phyloP scores from a whole-genome alignment of 1,139 yeast species.

The Sugiyamaella xylanicola region DNA sequence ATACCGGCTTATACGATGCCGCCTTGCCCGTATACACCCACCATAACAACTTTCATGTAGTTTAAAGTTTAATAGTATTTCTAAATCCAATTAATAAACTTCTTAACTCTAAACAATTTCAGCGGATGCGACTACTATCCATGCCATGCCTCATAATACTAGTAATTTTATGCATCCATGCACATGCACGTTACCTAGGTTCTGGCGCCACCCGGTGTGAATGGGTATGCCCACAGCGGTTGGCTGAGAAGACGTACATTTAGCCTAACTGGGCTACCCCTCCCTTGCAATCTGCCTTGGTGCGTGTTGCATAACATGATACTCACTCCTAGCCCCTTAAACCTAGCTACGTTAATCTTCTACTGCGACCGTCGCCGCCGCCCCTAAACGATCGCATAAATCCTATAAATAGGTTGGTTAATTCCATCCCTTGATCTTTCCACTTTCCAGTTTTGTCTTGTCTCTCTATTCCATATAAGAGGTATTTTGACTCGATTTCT shows the following conservation, averaged over 20 bases:
- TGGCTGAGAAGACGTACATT: neutral
- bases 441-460: slow-evolving; percentile 10
- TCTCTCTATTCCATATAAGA: neutral
- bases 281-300: neutral
- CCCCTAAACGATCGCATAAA: slow-evolving; percentile 11
- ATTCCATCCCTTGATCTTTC: slow-evolving; percentile 10
- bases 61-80: neutral
- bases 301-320: neutral
- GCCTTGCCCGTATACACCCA: neutral
- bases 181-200: neutral
- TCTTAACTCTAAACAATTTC: neutral
- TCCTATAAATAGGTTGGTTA: slow-evolving; percentile 15
- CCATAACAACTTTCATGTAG: neutral
- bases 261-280: neutral
- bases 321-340: neutral
- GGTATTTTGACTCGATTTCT: neutral
- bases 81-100: neutral
- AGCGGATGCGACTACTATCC: too few relatives aligned
- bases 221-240: neutral
- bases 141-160: neutral
- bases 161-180: neutral
- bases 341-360: neutral
- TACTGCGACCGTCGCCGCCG: neutral
- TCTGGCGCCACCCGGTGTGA: slow-evolving; percentile 1
- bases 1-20: neutral